phyloP scores from a whole-genome alignment of 1,284 basidiomycete species.

The Marasmius oreades region DNA sequence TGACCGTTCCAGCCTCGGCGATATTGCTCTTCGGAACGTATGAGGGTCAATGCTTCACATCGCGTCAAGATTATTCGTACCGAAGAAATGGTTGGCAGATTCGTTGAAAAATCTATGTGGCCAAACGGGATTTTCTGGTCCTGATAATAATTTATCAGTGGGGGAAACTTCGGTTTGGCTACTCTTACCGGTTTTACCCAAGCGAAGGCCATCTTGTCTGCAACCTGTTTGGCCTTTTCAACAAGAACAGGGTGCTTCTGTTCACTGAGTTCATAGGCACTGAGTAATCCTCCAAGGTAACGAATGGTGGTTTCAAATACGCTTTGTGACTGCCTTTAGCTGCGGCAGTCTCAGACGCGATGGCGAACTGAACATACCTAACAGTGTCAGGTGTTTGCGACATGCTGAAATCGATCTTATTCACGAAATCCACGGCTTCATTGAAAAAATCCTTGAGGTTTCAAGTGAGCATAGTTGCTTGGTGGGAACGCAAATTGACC shows the following conservation, averaged over 20 bases:
- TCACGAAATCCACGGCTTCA: conserved; percentile 11
- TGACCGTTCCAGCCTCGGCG: conserved; percentile 65
- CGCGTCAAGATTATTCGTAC: conserved; percentile 30
- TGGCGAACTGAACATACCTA: conserved; percentile 3
- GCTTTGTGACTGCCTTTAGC: conserved; percentile 29
- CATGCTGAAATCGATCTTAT: conserved; percentile 11
- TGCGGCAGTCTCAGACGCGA: neutral
- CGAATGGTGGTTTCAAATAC: conserved; percentile 91
- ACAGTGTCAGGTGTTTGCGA: conserved; percentile 10
- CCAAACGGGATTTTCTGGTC: conserved; percentile 49
- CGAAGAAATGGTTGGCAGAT: conserved; percentile 33
- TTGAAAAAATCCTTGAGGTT: conserved; percentile 12
- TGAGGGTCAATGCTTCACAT: neutral
- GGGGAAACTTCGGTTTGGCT: neutral
- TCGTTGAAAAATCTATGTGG: conserved; percentile 47
- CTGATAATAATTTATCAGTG: conserved; percentile 23
- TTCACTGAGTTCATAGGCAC: conserved; percentile 81
- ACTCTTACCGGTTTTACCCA: conserved; percentile 1
- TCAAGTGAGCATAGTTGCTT: neutral
- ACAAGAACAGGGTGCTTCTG: conserved; percentile 49
- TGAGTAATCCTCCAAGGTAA: conserved; percentile 66
- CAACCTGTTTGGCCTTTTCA: conserved; percentile 65
- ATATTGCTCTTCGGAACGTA: conserved; percentile 46
- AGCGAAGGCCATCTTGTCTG: conserved; percentile 56
- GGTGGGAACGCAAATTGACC: neutral